phyloP scores from a whole-genome alignment of 1,284 basidiomycete species.

The Melanopsichium pennsylvanicum region DNA sequence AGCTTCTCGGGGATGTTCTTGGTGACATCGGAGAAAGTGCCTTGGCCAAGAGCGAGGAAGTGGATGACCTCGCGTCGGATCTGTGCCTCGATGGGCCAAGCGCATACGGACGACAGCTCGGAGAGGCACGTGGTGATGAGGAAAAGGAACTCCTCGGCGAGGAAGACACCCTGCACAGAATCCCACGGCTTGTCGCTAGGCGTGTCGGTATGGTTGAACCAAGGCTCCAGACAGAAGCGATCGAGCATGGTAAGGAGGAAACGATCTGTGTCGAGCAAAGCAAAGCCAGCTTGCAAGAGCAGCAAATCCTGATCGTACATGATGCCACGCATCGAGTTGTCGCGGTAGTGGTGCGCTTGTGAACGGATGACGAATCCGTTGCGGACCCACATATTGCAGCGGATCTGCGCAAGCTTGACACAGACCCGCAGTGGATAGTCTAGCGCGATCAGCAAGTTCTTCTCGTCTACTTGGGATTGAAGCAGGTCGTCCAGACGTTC shows the following conservation, averaged over 20 bases:
- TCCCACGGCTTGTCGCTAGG: constrained; percentile 70
- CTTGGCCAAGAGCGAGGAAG: constrained; percentile 84
- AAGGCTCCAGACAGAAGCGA: constrained; percentile 81
- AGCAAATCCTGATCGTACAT: constrained; percentile 97
- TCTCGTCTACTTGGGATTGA: constrained; percentile 38
- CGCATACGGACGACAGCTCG: constrained; percentile 80
- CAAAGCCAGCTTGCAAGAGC: constrained; percentile 79
- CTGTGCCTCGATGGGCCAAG: constrained; percentile 74
- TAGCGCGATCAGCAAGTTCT: constrained; percentile 45
- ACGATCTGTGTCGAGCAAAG: constrained; percentile 77
- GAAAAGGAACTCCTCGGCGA: constrained; percentile 92
- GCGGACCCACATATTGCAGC: constrained; percentile 94
- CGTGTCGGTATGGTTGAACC: constrained; percentile 73
- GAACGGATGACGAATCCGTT: constrained; percentile 95
- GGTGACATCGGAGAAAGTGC: constrained; percentile 88
- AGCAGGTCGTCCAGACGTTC: constrained; percentile 37
- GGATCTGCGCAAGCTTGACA: constrained; percentile 82
- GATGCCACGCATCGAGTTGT: constrained; percentile 91
- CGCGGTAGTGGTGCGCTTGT: constrained; percentile 95
- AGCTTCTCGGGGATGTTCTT: constrained; percentile 90
- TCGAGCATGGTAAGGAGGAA: constrained; percentile 87
- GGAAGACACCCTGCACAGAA: constrained; percentile 76
- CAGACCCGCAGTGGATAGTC: constrained; percentile 62
- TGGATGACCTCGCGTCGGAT: constrained; percentile 89
- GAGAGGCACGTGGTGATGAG: constrained; percentile 86